Conservation (phyloP, 805 yeast genomes). For the Trichomonascus vanleenenianus region DNA sequence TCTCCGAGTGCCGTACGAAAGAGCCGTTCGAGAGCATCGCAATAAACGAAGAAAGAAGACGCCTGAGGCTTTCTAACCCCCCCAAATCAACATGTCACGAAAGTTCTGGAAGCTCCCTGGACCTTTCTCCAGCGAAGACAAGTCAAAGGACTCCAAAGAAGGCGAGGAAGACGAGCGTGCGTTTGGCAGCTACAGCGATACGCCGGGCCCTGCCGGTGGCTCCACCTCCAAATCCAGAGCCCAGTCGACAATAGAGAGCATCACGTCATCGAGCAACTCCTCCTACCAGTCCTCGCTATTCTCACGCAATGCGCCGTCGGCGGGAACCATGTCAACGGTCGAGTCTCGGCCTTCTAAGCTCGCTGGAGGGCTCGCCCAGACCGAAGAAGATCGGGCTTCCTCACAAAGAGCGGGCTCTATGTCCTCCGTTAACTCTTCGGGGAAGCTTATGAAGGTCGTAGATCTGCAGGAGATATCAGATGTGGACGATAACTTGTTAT, state of each 20-base stretch:
- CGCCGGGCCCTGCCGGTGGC: no score
- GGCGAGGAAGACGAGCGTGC: not conserved
- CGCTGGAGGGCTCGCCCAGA: not conserved
- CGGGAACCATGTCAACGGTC: not conserved
- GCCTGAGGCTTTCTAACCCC: no score
- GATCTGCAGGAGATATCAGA: constrained; percentile 12
- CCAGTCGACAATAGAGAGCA: not conserved
- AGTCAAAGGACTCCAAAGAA: no score
- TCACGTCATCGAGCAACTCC: constrained; percentile 1
- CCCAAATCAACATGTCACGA: no score
- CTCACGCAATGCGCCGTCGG: constrained; percentile 1
- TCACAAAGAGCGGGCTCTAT: not conserved
- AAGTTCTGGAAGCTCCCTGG: no score
- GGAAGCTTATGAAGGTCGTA: constrained; percentile 14
- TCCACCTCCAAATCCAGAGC: no score
- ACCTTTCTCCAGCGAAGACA: no score
- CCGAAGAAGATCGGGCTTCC: not conserved
- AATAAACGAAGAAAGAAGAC: no score
- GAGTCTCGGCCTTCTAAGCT: not conserved
- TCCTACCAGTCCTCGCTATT: constrained; percentile 4
- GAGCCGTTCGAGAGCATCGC: no score
- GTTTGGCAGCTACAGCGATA: not conserved
- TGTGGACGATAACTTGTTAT: constrained; percentile 8
- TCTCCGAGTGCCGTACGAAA: no score
- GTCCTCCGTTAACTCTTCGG: not conserved